Percentiles rank a stretch among this genome's conserved stretches.
Conservation (phyloP, 148 eudicot species). For the Camellia lanceoleosa region DNA sequence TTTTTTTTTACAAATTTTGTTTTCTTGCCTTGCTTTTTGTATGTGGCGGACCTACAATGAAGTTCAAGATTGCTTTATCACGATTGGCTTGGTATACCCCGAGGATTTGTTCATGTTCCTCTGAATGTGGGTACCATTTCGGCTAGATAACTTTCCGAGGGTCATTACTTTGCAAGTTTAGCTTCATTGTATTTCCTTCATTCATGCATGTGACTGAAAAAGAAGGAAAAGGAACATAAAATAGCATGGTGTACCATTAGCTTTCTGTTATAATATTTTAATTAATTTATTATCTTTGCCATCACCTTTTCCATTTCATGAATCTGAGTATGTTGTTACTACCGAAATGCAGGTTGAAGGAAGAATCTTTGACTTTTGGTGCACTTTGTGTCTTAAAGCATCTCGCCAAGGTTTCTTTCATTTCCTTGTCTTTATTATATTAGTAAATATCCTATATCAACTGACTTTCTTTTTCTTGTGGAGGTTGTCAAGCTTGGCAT, state of each 20-base stretch:
- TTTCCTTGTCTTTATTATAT: constrained; percentile 7
- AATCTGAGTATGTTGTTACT: constrained; percentile 17
- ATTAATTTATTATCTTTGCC: not conserved
- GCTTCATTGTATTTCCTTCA: not conserved
- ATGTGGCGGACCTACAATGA: constrained; percentile 85
- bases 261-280: not conserved
- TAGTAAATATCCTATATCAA: constrained; percentile 12
- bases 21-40: constrained; percentile 5
- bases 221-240: not conserved
- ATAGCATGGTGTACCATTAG: not conserved
- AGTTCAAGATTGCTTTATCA: constrained; percentile 91
- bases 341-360: constrained; percentile 96
- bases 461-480: constrained; percentile 26
- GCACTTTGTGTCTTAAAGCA: constrained; percentile 92
- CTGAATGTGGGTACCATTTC: constrained; percentile 66
- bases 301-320: constrained; percentile 14
- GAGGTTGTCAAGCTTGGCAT: constrained; percentile 94
- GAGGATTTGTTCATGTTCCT: constrained; percentile 86
- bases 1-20: not conserved
- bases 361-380: constrained; percentile 85
- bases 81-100: constrained; percentile 80
- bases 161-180: not conserved
- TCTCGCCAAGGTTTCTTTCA: constrained; percentile 83
- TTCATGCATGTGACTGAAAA: not conserved
- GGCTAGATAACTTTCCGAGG: not conserved